A percentile compares a stretch with the other conserved stretches of the same genome.
Conservation (phyloP, 768 basidiomycete species). For the Rubroboletus pulcherrimus region DNA sequence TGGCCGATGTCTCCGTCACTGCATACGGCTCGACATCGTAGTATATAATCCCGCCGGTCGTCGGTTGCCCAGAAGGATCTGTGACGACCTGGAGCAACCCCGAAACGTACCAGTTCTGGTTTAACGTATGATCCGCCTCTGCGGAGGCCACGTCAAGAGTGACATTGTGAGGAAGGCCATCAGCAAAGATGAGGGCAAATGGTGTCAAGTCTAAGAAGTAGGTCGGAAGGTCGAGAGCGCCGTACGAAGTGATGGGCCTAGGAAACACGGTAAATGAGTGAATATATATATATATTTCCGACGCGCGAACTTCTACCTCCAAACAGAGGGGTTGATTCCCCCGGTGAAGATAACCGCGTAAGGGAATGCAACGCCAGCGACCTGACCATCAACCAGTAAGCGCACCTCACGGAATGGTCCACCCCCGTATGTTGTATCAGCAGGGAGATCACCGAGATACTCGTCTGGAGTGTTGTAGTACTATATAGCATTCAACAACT, state of each 20-base stretch:
- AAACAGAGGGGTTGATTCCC: conserved; percentile 63
- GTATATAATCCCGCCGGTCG: conserved; percentile 61
- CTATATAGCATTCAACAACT: conserved; percentile 31
- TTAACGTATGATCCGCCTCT: conserved; percentile 59
- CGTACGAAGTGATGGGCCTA: conserved; percentile 73
- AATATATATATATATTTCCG: background rate
- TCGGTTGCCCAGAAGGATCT: conserved; percentile 58
- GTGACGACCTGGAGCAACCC: conserved; percentile 64
- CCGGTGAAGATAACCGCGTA: conserved; percentile 69
- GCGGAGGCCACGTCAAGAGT: conserved; percentile 72
- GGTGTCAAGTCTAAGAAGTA: conserved; percentile 78
- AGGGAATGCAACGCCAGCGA: conserved; percentile 58
- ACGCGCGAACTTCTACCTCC: conserved; percentile 47
- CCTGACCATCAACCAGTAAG: conserved; percentile 49
- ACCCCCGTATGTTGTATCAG: conserved; percentile 41
- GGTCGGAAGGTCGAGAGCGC: conserved; percentile 72
- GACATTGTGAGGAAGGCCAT: conserved; percentile 66
- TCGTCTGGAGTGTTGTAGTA: conserved; percentile 66
- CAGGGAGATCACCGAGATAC: conserved; percentile 53
- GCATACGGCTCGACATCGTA: conserved; percentile 61
- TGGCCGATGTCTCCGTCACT: conserved; percentile 44
- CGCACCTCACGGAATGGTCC: conserved; percentile 66
- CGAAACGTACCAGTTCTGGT: conserved; percentile 77
- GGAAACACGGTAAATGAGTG: background rate
- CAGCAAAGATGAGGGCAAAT: conserved; percentile 66